These are phyloP conservation scores for Cercospora sp. DNA, from an alignment of 2,329 filamentous ascomycete species.

Conservation along the genomic window DNA sequence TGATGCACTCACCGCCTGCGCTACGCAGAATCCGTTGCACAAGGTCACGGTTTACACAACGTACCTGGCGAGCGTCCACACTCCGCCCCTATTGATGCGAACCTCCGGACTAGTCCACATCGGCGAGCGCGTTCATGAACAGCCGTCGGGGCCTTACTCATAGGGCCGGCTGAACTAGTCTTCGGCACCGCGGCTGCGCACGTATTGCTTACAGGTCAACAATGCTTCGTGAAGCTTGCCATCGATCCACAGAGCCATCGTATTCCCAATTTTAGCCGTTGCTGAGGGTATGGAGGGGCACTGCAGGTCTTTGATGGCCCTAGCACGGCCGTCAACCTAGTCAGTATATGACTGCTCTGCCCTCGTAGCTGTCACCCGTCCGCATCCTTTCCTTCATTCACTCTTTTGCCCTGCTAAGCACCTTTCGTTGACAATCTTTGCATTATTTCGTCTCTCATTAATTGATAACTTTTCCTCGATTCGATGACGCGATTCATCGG, in stretches of 20 bases:
- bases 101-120: background rate
- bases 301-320: background rate
- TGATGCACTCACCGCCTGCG: background rate
- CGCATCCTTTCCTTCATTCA: slow-evolving; percentile 1
- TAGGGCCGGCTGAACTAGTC: background rate
- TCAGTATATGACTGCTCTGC: background rate
- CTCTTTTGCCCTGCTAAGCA: slow-evolving; percentile 2
- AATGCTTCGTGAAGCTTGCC: background rate
- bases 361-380: background rate
- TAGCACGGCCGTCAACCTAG: background rate
- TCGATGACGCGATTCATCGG: slow-evolving; percentile 21
- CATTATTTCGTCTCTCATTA: slow-evolving; percentile 17
- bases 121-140: background rate
- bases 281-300: background rate
- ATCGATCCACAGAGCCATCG: slow-evolving; percentile 4
- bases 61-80: background rate
- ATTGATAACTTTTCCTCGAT: slow-evolving; percentile 7
- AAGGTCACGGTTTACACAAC: background rate
- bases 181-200: background rate
- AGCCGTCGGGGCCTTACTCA: background rate
- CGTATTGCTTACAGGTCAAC: slow-evolving; percentile 5
- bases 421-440: background rate
- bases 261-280: background rate
- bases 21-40: background rate
- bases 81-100: background rate